These are phyloP conservation scores for Chenopodium quinoa DNA, from an alignment of 148 eudicot species.

Conservation along the genomic window DNA sequence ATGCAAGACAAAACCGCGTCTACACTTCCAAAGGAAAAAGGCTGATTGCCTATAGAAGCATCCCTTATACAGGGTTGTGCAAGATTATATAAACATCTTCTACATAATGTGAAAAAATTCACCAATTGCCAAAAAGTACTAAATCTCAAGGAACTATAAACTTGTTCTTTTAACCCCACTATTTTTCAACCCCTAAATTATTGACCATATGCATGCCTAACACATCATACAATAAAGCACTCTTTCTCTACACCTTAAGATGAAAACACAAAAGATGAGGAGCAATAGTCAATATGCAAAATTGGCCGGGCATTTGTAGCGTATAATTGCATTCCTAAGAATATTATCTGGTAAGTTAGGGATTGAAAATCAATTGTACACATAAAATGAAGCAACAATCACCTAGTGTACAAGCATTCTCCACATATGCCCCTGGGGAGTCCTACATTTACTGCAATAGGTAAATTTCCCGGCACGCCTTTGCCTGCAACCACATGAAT, in stretches of 20 bases:
- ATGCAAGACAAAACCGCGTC: not conserved
- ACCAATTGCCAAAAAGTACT: not conserved
- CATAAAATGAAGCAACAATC: not conserved
- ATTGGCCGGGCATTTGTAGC: not conserved
- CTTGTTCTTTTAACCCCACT: too few species aligned
- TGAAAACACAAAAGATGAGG: not conserved
- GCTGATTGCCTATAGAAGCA: not conserved
- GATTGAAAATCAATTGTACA: not conserved
- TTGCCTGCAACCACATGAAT: conserved; percentile 45
- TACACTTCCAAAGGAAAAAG: not conserved
- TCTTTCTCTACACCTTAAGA: not conserved
- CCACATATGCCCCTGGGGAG: conserved; percentile 66
- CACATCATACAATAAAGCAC: not conserved
- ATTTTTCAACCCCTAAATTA: not conserved
- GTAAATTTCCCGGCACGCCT: conserved; percentile 64
- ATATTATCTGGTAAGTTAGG: not conserved
- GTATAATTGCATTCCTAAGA: too few species aligned
- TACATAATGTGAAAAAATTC: not conserved
- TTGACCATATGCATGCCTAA: not conserved
- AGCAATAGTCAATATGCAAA: too few species aligned
- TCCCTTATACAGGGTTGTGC: not conserved
- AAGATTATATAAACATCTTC: not conserved
- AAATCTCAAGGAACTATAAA: too few species aligned
- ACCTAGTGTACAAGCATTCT: conserved; percentile 83
- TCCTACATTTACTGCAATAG: conserved; percentile 49